Conservation (phyloP, 2,329 filamentous ascomycete genomes). For the Colletotrichum theobromicola region DNA sequence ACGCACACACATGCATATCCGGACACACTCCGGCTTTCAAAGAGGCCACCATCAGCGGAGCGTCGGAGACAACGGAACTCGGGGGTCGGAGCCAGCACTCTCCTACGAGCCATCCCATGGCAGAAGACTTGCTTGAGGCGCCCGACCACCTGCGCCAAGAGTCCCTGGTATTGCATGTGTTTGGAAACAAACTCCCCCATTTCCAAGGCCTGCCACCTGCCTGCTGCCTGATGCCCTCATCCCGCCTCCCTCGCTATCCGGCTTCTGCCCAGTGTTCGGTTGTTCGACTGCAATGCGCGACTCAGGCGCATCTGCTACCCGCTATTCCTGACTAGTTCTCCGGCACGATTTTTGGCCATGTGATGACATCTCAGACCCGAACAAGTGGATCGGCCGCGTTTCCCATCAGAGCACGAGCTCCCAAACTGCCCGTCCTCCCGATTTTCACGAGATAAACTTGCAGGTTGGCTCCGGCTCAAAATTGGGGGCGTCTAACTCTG, state of each 20-base stretch:
- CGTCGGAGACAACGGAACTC: not conserved
- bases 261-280: not conserved
- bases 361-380: conserved; percentile 21
- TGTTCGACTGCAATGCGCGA: not conserved
- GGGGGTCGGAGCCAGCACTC: not conserved
- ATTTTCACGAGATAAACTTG: not conserved
- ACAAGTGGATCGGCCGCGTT: conserved; percentile 15
- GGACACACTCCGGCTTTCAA: not conserved
- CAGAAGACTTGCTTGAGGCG: not conserved
- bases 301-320: conserved; percentile 6
- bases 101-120: not conserved
- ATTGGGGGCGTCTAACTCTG: not conserved
- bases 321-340: conserved; percentile 12
- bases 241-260: not conserved
- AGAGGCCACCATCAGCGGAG: not conserved
- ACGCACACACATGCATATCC: not conserved
- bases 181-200: not conserved
- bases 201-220: not conserved
- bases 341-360: conserved; percentile 12
- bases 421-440: not conserved
- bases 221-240: not conserved
- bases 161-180: not conserved
- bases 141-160: not conserved
- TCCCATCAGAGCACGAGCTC: not conserved
- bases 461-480: not conserved